These are phyloP conservation scores for Cylindrotheca closterium DNA, from an alignment of 108 stramenopile genomes.

Conservation along the genomic window DNA sequence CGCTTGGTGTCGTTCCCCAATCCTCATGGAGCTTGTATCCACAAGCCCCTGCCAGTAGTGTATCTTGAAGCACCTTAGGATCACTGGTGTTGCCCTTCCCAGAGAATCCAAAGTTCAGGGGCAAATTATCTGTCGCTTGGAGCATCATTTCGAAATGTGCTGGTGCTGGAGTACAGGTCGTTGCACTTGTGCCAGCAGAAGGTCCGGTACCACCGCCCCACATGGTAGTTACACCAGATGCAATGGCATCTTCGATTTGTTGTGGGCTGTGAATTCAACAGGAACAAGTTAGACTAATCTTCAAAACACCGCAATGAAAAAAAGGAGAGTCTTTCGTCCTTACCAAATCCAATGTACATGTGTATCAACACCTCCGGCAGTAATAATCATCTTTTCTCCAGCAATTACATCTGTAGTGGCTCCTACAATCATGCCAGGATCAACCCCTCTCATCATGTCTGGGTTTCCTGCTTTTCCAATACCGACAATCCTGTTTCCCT, in stretches of 20 bases:
- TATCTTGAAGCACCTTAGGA: conserved; percentile 53
- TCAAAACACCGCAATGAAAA: neutral
- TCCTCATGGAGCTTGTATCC: conserved; percentile 99
- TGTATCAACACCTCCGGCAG: conserved; percentile 95
- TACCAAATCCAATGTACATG: conserved; percentile 97
- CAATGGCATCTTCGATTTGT: conserved; percentile 93
- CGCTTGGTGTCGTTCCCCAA: conserved; percentile 97
- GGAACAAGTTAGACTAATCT: neutral
- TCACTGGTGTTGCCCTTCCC: conserved; percentile 96
- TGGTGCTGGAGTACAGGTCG: conserved; percentile 96
- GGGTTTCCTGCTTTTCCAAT: conserved; percentile 99
- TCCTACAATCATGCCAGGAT: conserved; percentile 85
- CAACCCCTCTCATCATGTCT: conserved; percentile 91
- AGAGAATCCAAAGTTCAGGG: conserved; percentile 96
- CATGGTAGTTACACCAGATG: conserved; percentile 94
- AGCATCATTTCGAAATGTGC: conserved; percentile 95
- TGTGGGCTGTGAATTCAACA: conserved; percentile 56
- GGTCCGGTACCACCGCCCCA: conserved; percentile 96
- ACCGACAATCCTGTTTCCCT: conserved; percentile 87
- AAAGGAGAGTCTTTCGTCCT: neutral
- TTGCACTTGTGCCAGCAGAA: conserved; percentile 91
- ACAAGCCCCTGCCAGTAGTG: conserved; percentile 80
- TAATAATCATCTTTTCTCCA: conserved; percentile 94
- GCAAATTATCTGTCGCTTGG: conserved; percentile 86
- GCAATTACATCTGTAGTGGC: conserved; percentile 97